Base-by-base conservation (phyloP, 2,329 filamentous ascomycete genomes). In the Neocatenulostroma microsporum region DNA sequence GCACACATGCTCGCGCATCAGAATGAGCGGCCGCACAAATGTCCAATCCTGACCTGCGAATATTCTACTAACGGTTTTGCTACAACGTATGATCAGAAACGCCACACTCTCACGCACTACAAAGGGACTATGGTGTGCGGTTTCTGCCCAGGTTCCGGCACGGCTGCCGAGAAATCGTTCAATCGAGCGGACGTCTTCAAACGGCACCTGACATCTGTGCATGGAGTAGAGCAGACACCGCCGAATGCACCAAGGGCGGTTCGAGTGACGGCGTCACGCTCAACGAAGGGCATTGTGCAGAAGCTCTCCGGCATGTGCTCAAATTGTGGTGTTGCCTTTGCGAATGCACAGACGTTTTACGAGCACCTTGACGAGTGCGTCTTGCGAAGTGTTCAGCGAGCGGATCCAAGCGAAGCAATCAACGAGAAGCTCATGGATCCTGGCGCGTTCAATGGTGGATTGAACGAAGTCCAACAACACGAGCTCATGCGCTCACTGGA, bases 121-220 rank as follows among this genome's bases (percentile, higher is more conserved):
- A 94, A 94, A 66, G 88, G 88, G 24, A 94, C 84, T 32, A 94
- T 94, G 87, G 85, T 94, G 18, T 95, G 88, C 57, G 86, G 86
- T 20, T 95, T 94, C 67, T 94, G 88, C 53, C 85, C 86, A 2
- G 85, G 86, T 21, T 85, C 84, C 19, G 88, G 88, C 3, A 89
- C 86, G 3, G 76, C 86, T 6, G 82, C 83, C 1, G 88, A 94
- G 64, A 95, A 94, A 74, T 89, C 84, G 46, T 95, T 95, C 60
- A 94, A 95, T 67, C 78, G 88, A 38, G 87, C 88, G 40, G 88
- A 95, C 49, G 87, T 94, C 44, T 95, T 95, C 74, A 95, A 94
- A 73, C 75, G 88, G 43, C 88, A 95, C 60, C 64, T 95, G 53
- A 94, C 85, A 5, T 82, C 85, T 0, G 84, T 94, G 3, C 88